These are phyloP conservation scores for Fraxinus excelsior DNA, from an alignment of 257 asterid genomes.

Conservation along the genomic window DNA sequence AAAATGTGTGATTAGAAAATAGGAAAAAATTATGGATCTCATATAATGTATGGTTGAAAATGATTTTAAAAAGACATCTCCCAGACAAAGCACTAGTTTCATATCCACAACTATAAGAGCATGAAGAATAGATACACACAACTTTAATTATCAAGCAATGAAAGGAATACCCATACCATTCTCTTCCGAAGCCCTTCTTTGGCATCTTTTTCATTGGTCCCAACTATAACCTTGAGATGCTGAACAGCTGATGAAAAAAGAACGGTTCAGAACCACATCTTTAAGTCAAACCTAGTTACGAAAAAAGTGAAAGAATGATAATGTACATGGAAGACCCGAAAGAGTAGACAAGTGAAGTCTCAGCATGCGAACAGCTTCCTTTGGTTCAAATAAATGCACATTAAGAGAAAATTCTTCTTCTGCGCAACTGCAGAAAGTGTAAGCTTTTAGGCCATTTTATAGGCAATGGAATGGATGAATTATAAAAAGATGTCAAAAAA, in stretches of 20 bases:
- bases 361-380: conserved; percentile 54
- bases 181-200: conserved; percentile 59
- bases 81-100: conserved; percentile 37
- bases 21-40: background rate
- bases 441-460: conserved; percentile 13
- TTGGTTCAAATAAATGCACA: conserved; percentile 59
- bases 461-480: conserved; percentile 35
- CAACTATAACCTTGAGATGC: conserved; percentile 52
- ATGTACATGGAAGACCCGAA: conserved; percentile 64
- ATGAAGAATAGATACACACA: background rate
- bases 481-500: conserved; percentile 7
- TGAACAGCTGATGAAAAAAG: conserved; percentile 50
- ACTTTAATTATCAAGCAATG: conserved; percentile 1
- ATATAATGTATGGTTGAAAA: background rate
- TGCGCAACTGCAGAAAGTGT: conserved; percentile 45
- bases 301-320: conserved; percentile 21
- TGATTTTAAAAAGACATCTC: no score
- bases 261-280: conserved; percentile 21
- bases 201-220: conserved; percentile 47
- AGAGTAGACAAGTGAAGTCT: conserved; percentile 46
- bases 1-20: no score
- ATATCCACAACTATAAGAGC: background rate
- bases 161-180: conserved; percentile 47
- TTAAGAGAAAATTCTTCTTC: conserved; percentile 50
- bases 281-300: background rate